These are phyloP conservation scores for Neonectria coccinea DNA, from an alignment of 2,329 filamentous ascomycete genomes.

Conservation along the genomic window DNA sequence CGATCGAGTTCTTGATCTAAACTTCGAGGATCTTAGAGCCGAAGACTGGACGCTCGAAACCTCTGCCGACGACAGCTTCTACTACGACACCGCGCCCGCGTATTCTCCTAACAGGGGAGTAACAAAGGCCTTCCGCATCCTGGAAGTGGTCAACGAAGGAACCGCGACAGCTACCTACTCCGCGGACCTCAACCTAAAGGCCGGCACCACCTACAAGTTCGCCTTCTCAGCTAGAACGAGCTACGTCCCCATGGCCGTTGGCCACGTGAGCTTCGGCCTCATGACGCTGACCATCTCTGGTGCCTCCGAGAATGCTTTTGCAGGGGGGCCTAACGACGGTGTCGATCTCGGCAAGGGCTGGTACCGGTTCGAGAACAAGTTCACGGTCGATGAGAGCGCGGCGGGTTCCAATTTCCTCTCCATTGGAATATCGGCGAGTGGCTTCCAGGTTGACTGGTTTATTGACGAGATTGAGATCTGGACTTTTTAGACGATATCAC, in stretches of 20 bases:
- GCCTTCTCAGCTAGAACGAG: not conserved
- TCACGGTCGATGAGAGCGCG: not conserved
- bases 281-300: not conserved
- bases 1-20: not conserved
- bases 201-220: not conserved
- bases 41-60: not conserved
- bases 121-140: not conserved
- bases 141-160: not conserved
- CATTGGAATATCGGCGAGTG: not conserved
- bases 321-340: not conserved
- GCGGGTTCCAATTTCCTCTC: not conserved
- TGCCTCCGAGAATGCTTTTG: not conserved
- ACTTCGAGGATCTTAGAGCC: not conserved
- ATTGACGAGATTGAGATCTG: slow-evolving; percentile 1
- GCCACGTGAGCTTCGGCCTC: not conserved
- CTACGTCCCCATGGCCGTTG: not conserved
- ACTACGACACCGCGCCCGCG: not conserved
- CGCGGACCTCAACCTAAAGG: not conserved
- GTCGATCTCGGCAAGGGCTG: not conserved
- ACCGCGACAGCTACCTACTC: not conserved
- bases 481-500: not conserved
- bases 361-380: slow-evolving; percentile 2
- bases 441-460: not conserved
- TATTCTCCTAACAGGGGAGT: not conserved
- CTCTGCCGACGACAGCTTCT: not conserved